These are phyloP conservation scores for Chrysanthemum seticuspe DNA, from an alignment of 129 eudicot species.

Conservation along the genomic window DNA sequence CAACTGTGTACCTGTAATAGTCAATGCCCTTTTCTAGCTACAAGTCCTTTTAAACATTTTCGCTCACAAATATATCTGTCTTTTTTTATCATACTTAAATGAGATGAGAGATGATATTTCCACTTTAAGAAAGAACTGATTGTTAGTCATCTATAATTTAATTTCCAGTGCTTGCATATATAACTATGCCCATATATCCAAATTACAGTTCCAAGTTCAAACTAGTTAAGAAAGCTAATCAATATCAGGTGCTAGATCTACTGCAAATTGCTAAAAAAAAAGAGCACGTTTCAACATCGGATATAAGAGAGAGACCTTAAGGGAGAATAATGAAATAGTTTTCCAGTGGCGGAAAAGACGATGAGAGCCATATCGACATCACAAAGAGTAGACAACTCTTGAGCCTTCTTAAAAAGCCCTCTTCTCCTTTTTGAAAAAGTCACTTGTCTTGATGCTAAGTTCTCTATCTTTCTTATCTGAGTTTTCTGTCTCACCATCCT, in stretches of 20 bases:
- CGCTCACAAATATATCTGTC: constrained; percentile 1
- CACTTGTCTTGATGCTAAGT: constrained; percentile 43
- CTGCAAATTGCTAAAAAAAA: constrained; percentile 6
- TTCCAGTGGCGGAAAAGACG: constrained; percentile 43
- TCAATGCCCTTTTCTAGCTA: constrained; percentile 27
- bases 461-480: constrained; percentile 43
- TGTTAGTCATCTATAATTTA: background rate
- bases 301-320: constrained; percentile 28
- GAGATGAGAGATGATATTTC: constrained; percentile 3
- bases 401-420: constrained; percentile 43
- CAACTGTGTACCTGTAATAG: constrained; percentile 18
- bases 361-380: constrained; percentile 43
- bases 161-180: background rate
- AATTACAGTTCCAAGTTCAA: background rate
- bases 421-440: constrained; percentile 45
- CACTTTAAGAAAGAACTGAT: constrained; percentile 24
- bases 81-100: constrained; percentile 12
- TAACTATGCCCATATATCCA: background rate
- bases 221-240: background rate
- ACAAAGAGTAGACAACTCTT: constrained; percentile 39
- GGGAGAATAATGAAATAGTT: constrained; percentile 38
- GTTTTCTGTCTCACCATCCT: constrained; percentile 45
- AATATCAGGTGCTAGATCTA: constrained; percentile 28
- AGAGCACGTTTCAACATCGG: background rate
- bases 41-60: constrained; percentile 10